Evolutionary conservation across 495 filamentous ascomycete genomes (phyloP).

Genomic region (Bacidia rubella): DNA sequence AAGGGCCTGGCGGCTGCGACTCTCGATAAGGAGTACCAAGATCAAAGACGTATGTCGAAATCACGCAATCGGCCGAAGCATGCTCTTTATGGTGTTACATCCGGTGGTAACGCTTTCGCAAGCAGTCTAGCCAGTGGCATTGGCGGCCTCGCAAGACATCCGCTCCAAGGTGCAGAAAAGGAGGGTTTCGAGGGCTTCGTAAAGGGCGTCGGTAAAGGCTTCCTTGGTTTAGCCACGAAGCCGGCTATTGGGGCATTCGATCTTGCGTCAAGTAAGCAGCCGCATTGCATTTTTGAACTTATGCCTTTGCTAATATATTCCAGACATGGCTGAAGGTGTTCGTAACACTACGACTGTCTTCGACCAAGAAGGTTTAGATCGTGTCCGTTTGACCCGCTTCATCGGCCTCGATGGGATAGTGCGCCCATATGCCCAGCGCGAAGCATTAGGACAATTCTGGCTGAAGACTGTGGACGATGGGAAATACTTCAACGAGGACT

Average conservation of each 20-base stretch:
- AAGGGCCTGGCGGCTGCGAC: conserved; percentile 92
- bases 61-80: conserved; percentile 92
- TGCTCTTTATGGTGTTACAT: conserved; percentile 88
- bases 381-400: conserved; percentile 82
- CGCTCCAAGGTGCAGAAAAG: conserved; percentile 89
- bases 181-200: conserved; percentile 88
- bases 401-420: conserved; percentile 87
- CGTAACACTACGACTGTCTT: conserved; percentile 98
- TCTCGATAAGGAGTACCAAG: conserved; percentile 96
- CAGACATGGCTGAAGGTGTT: conserved; percentile 82
- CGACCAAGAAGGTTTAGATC: conserved; percentile 83
- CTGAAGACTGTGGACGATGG: conserved; percentile 94
- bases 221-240: conserved; percentile 85
- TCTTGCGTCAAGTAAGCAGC: conserved; percentile 60
- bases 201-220: conserved; percentile 92
- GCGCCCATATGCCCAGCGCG: conserved; percentile 86
- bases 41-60: conserved; percentile 83
- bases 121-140: conserved; percentile 85
- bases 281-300: too few relatives aligned
- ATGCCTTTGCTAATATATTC: conserved; percentile 16
- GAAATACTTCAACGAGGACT: conserved; percentile 93
- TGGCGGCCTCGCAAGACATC: conserved; percentile 82
- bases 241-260: conserved; percentile 95
- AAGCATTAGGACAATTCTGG: conserved; percentile 96
- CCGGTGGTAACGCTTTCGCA: conserved; percentile 88